Evolutionary conservation across 176 grass and related monocot genomes (phyloP).

Genomic region (Cymbopogon citratus): DNA sequence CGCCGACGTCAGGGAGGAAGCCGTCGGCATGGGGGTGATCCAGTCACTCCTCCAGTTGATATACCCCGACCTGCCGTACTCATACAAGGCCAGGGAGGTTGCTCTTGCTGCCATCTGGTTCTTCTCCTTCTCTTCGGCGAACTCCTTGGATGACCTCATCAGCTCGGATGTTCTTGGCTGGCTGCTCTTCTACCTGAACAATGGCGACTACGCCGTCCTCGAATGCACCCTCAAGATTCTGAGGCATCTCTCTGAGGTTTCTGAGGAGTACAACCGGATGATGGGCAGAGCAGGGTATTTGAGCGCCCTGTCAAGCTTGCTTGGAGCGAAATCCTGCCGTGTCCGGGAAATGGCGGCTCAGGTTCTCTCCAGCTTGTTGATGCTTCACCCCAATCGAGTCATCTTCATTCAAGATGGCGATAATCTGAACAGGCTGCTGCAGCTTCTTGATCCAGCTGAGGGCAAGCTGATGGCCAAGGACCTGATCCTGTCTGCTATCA

Average conservation of each 20-base stretch:
- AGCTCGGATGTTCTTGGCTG: slow-evolving; percentile 43
- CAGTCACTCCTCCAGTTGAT: slow-evolving; percentile 58
- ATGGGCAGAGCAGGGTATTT: slow-evolving; percentile 65
- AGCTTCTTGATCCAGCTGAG: slow-evolving; percentile 51
- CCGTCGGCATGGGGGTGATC: slow-evolving; percentile 55
- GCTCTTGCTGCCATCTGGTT: slow-evolving; percentile 58
- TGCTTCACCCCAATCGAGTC: slow-evolving; percentile 36
- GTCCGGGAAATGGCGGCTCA: slow-evolving; percentile 62
- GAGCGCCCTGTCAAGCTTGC: slow-evolving; percentile 46
- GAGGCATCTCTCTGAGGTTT: slow-evolving; percentile 49
- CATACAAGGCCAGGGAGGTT: slow-evolving; percentile 70
- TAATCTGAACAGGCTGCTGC: slow-evolving; percentile 55
- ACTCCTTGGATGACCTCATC: slow-evolving; percentile 40
- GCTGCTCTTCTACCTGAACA: slow-evolving; percentile 63
- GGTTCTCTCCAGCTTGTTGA: slow-evolving; percentile 50
- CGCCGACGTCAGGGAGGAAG: slow-evolving; percentile 40
- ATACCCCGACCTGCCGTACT: slow-evolving; percentile 59
- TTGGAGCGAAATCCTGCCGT: slow-evolving; percentile 54
- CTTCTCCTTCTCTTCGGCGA: slow-evolving; percentile 55
- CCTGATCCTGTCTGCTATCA: slow-evolving; percentile 52
- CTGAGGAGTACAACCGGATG: slow-evolving; percentile 51
- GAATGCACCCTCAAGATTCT: slow-evolving; percentile 63
- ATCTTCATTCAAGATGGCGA: slow-evolving; percentile 65
- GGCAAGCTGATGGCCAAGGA: slow-evolving; percentile 50
- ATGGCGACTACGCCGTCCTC: slow-evolving; percentile 51